Base-by-base conservation (phyloP, 192 early-diverging fungal species). In the Radiomyces spectabilis region DNA sequence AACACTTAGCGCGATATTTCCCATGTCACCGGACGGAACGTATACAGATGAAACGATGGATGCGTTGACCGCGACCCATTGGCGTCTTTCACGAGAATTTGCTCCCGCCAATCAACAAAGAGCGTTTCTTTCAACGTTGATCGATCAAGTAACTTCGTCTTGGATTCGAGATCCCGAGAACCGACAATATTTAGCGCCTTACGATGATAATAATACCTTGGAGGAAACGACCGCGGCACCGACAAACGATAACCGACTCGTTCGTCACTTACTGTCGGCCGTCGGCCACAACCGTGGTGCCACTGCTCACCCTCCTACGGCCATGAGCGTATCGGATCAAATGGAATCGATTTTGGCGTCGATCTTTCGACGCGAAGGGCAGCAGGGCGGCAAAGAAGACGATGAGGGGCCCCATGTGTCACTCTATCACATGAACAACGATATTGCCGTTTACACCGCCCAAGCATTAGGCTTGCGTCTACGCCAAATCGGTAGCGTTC, bases 31-130 rank as follows among this genome's bases (percentile, higher is more conserved):
- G 1, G 40, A 61, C 34, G 67, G 43, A 13, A 26, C 62, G 6
- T 72, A 73, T 49, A 26, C 61, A 6, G 74, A 76, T 24, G 64
- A 69, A 45, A 59, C 53, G 1, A 78, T 81, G 76, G 79, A 81
- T 53, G 76, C 79, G 1, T 50, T 68, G 22, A 29, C 62, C 30
- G 76, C 79, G 12, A 58, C 60, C n/a, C 56, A 63, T 25, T 78
- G 76, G 76, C 39, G 61, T 4, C 26, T 81, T 2, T 41, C 44
- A 0, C 63, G 68, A 33, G 58, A 63, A 21, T 75, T 81, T 60
- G 67, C 67, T 10, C 58, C 63, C 7, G 63, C 59, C 12, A 57
- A 58, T n/a, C 67, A 72, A 33, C 61, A 69, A 41, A 37, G 61
- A 21, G 61, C 69, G 1, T 65, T 72, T 6, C 51, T 81, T 8